Evolutionary conservation across 768 basidiomycete species (phyloP), one percentile per base, ranked within the genome.

Genomic region (Mrakia gelida): DNA sequence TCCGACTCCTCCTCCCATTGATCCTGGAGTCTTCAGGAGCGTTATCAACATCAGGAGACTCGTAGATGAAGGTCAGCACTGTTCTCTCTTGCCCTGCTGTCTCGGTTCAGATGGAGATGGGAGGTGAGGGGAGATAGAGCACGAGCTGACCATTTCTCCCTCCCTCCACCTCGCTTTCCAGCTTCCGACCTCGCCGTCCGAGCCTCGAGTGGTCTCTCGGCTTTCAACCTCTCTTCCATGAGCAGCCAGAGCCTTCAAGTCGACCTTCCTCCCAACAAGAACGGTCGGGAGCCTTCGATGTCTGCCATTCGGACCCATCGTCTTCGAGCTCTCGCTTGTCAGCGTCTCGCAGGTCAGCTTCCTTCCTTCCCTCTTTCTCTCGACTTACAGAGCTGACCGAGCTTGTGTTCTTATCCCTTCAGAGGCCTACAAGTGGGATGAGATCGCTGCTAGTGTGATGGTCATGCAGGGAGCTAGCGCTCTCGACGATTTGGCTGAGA

Each of bases 391-490:
- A 70, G 67, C 38, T 38, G 23, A 41, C 5, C 7, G 11, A n/a
- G 34, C 23, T 38, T 70, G 38, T 26, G n/a, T 5, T 43, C 9
- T 41, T 26, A 65, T 30, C 28, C 28, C 18, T 59, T 92, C 93
- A 0, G 88, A 90, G 32, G 94, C 94, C 7, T 95, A 95, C 82
- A 90, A 90, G 82, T 88, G 89, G 16, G 94, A 95, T 82, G 94
- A 95, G 83, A 92, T 95, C 81, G 94, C 94, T 1, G 92, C 92
- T 0, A 93, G 92, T 82, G 94, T 95, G 38, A 92, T 95, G 91
- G 90, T 95, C 45, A 95, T 95, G 94, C 94, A 95, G 82, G 93
- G 93, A 54, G 93, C 94, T 7, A 93, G 91, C 80, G 92, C 94
- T 3, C 92, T 95, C 81, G 94, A 95, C 81, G 94, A 95, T 81